phyloP scores from a whole-genome alignment of 495 filamentous ascomycete genomes.

The Usnea hakonensis region DNA sequence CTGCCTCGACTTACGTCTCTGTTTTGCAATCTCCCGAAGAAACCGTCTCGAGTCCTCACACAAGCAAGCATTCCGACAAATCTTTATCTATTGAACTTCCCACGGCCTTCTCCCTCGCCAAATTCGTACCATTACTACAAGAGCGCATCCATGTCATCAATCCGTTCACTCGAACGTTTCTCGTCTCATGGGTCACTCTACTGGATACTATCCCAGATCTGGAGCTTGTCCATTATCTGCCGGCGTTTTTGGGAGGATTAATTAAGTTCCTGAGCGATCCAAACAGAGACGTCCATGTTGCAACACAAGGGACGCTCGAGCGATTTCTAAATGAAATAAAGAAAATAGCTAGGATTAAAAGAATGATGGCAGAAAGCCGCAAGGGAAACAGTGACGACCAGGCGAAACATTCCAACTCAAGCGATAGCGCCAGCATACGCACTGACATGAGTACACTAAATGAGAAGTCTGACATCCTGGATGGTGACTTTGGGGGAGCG shows the following conservation, averaged over 20 bases:
- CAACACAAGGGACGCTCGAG: slow-evolving; percentile 84
- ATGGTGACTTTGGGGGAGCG: slow-evolving; percentile 50
- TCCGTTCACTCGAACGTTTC: slow-evolving; percentile 87
- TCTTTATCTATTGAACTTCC: slow-evolving; percentile 52
- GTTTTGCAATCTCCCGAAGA: slow-evolving; percentile 55
- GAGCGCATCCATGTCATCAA: slow-evolving; percentile 91
- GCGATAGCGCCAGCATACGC: slow-evolving; percentile 52
- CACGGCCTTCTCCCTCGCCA: slow-evolving; percentile 84
- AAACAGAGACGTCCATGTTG: slow-evolving; percentile 86
- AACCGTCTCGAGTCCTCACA: slow-evolving; percentile 37
- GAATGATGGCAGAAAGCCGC: slow-evolving; percentile 79
- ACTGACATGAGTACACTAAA: slow-evolving; percentile 43
- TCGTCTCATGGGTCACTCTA: slow-evolving; percentile 92
- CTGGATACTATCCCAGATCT: slow-evolving; percentile 96
- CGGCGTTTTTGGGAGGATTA: slow-evolving; percentile 83
- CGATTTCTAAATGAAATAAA: slow-evolving; percentile 92
- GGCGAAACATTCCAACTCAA: slow-evolving; percentile 54
- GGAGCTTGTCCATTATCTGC: slow-evolving; percentile 86
- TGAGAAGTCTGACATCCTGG: slow-evolving; percentile 44
- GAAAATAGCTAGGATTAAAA: slow-evolving; percentile 84
- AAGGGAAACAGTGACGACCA: slow-evolving; percentile 60
- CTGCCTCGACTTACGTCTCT: slow-evolving; percentile 89
- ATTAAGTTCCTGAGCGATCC: slow-evolving; percentile 88
- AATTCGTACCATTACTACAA: slow-evolving; percentile 86
- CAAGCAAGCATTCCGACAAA: slow-evolving; percentile 42